Evolutionary conservation across 345 rosid species (phyloP), one percentile per base, ranked within the genome.

Genomic region (Acer campestre): DNA sequence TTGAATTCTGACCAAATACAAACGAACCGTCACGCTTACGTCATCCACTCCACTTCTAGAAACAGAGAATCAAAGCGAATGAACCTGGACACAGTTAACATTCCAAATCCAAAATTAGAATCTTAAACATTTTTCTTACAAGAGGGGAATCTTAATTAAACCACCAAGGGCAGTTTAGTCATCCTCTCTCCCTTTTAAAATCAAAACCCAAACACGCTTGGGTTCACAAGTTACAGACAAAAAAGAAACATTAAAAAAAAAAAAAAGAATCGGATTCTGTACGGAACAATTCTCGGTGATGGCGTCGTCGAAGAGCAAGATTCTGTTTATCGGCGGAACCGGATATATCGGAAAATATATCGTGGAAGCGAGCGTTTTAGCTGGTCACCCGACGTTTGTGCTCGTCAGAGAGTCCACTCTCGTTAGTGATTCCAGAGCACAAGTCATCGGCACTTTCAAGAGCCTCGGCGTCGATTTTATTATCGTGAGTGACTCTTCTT

Each of bases 261-360:
- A n/a, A 4, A 42, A 31, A 31, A 31, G 6, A 31, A 4, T 42
- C 49, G 13, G 49, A 46, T 46, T 46, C 13, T 46, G 49, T 46
- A 46, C 49, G 14, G 13, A 46, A 46, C 13, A 46, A 42, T 42
- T 31, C 4, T 31, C 44, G 10, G 46, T 18, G 23, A 77, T 55
- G 75, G 75, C 63, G 71, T 67, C 64, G 0, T 20, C 12, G 1
- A 58, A 66, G 56, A 76, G 83, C 69, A 80, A 75, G 79, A 75
- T 75, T 53, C 61, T 75, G 75, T 4, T 80, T 29, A 55, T 80
- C 44, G 83, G 80, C 42, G 80, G 77, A 4, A 75, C 83, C 7
- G 83, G 83, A 0, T 80, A 70, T 58, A 42, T 59, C 25, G 63
- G 63, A 3, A 59, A 59, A 22, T 59, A 2, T 10, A 59, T 59